Conservation (phyloP, 108 stramenopile species). For the Cylindrotheca closterium region DNA sequence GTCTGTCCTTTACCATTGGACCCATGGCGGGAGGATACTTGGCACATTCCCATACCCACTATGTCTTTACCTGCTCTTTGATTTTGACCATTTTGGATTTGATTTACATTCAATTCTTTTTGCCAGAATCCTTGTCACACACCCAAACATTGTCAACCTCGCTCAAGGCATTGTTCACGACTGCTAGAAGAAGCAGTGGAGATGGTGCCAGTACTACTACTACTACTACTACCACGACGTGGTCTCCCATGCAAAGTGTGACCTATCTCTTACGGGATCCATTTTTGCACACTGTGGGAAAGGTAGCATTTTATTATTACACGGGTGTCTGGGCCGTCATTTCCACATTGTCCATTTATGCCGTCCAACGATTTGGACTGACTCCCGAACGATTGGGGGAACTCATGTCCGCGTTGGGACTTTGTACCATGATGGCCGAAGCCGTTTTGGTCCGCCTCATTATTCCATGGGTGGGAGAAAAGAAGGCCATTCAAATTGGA, state of each 20-base stretch:
- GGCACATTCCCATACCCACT: constrained; percentile 50
- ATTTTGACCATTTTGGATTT: constrained; percentile 70
- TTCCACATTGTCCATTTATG: constrained; percentile 84
- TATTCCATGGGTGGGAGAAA: constrained; percentile 86
- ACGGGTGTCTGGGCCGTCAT: constrained; percentile 93
- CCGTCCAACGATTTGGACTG: constrained; percentile 79
- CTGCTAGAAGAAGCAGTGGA: not conserved
- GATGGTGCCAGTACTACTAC: not conserved
- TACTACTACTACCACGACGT: constrained; percentile 20
- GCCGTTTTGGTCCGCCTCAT: constrained; percentile 86
- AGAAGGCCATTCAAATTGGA: constrained; percentile 74
- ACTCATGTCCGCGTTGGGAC: constrained; percentile 89
- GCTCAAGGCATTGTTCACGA: not conserved
- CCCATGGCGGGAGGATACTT: constrained; percentile 94
- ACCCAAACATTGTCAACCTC: not conserved
- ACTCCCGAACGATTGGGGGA: constrained; percentile 84
- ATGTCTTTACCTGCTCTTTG: constrained; percentile 64
- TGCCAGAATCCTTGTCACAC: constrained; percentile 57
- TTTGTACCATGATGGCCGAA: constrained; percentile 94
- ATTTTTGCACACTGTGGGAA: constrained; percentile 75
- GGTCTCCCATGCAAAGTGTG: constrained; percentile 72
- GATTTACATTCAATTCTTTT: constrained; percentile 67
- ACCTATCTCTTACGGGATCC: constrained; percentile 59
- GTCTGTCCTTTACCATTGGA: constrained; percentile 94
- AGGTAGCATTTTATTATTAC: constrained; percentile 92